A percentile compares a stretch with the other conserved stretches of the same genome.
These are phyloP conservation scores for Pyricularia pennisetigena DNA, from an alignment of 2,329 filamentous ascomycete genomes.

Conservation along the genomic window DNA sequence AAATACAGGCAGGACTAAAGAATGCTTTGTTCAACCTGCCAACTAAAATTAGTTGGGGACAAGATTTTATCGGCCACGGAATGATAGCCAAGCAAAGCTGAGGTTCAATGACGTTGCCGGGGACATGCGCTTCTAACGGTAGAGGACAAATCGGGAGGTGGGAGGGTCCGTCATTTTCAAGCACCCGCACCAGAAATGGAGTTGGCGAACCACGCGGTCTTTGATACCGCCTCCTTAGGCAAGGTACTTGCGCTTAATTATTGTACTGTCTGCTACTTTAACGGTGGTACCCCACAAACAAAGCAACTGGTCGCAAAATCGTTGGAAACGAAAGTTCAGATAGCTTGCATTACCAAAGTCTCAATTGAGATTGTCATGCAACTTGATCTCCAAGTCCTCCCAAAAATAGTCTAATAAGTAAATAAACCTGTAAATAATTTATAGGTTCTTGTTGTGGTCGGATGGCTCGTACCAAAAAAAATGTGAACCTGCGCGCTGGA, in stretches of 20 bases:
- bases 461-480: neutral
- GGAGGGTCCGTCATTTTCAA: neutral
- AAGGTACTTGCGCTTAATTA: neutral
- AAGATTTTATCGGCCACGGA: neutral
- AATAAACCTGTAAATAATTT: no score
- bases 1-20: constrained; percentile 1
- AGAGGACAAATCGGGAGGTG: neutral
- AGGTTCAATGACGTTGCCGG: neutral
- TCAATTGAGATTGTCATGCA: no score
- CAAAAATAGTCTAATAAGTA: no score
- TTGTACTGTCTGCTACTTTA: no score
- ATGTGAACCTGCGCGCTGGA: neutral
- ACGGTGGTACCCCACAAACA: no score
- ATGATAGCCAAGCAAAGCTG: neutral
- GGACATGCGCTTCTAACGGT: neutral
- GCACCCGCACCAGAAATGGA: neutral
- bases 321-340: no score
- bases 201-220: neutral
- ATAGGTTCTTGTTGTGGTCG: no score
- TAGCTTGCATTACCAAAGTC: no score
- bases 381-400: no score
- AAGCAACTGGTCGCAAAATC: no score
- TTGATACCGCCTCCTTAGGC: neutral
- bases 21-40: neutral
- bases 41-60: neutral